Conservation (phyloP, 2,329 filamentous ascomycete genomes). For the Alternaria arbusti region DNA sequence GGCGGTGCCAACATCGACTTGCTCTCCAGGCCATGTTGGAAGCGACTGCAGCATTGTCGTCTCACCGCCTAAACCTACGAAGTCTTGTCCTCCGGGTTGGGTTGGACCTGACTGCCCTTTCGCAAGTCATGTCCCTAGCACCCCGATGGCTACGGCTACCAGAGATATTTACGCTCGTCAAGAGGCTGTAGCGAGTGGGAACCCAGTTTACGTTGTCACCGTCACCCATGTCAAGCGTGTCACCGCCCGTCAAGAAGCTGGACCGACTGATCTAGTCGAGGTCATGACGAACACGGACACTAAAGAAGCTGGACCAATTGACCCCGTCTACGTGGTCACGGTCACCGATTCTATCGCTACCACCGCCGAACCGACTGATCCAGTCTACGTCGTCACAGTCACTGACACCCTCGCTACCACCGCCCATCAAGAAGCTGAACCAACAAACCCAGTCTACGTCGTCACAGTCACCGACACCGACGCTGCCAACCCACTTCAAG, state of each 20-base stretch:
- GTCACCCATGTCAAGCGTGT: background rate
- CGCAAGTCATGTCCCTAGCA: background rate
- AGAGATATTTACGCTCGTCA: background rate
- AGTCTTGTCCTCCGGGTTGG: background rate
- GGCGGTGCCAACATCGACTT: background rate
- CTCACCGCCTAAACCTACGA: background rate
- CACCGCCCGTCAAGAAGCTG: background rate
- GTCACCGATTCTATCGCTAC: too few species aligned
- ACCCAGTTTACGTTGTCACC: background rate
- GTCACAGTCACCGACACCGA: background rate
- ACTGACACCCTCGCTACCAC: background rate
- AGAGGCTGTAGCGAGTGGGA: background rate
- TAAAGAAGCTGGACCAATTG: background rate
- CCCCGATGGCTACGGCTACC: background rate
- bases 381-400: background rate
- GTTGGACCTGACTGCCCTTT: background rate
- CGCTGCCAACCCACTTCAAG: accelerated
- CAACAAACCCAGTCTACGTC: background rate
- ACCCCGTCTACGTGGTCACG: background rate
- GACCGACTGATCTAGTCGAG: background rate
- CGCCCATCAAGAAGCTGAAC: background rate
- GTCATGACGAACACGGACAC: background rate
- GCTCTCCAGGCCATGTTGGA: background rate
- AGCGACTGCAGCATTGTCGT: background rate
- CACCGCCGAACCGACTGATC: too few species aligned